phyloP scores from a whole-genome alignment of 2,329 filamentous ascomycete species.

The Aspergillus cejpii region DNA sequence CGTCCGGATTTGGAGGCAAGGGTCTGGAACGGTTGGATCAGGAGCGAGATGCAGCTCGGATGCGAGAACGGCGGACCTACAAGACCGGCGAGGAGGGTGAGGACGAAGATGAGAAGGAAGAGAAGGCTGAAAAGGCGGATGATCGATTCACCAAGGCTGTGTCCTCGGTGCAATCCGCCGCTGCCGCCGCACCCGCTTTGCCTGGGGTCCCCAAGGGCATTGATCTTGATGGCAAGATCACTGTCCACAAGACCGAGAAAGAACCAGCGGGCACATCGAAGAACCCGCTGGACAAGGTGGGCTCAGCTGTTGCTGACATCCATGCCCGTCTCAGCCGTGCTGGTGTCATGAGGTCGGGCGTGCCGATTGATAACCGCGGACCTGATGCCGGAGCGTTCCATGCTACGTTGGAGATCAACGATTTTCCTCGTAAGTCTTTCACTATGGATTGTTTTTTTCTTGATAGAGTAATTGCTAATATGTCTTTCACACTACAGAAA shows the following conservation, averaged over 20 bases:
- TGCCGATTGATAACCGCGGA: constrained; percentile 96
- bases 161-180: constrained; percentile 57
- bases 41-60: constrained; percentile 78
- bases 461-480: constrained; percentile 7
- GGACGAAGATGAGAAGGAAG: constrained; percentile 60
- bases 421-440: constrained; percentile 67
- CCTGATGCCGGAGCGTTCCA: constrained; percentile 96
- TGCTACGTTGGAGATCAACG: constrained; percentile 96
- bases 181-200: constrained; percentile 38
- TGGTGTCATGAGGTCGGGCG: constrained; percentile 81
- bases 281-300: constrained; percentile 75
- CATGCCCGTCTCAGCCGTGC: constrained; percentile 84
- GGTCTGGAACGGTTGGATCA: constrained; percentile 87
- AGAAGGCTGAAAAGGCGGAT: constrained; percentile 61
- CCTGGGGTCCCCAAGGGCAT: constrained; percentile 50
- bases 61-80: constrained; percentile 80
- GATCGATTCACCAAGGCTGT: constrained; percentile 55
- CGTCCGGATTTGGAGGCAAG: constrained; percentile 88
- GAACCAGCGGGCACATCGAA: constrained; percentile 45
- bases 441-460: not conserved
- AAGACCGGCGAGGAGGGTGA: constrained; percentile 82
- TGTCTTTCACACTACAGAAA: constrained; percentile 49
- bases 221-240: constrained; percentile 62
- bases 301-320: constrained; percentile 84
- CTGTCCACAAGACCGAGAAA: constrained; percentile 63